These are phyloP conservation scores for Pneumocystis wakefieldiae DNA, from an alignment of 1,139 yeast species.

Conservation along the genomic window DNA sequence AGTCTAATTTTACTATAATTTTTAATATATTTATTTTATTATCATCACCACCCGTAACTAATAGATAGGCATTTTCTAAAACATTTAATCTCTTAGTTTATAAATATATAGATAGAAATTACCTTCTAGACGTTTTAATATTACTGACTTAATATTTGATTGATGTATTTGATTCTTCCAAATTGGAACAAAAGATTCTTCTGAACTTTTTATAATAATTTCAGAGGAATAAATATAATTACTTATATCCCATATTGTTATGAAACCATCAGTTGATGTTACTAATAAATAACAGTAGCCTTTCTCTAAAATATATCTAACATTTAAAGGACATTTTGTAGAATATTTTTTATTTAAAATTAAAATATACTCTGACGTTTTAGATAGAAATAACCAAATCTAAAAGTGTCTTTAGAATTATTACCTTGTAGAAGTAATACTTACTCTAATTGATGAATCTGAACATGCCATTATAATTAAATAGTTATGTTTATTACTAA, in stretches of 20 bases:
- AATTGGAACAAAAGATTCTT: conserved; percentile 17
- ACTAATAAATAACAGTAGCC: conserved; percentile 30
- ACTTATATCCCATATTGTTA: conserved; percentile 46
- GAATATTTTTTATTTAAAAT: conserved; percentile 41
- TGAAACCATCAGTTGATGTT: conserved; percentile 72
- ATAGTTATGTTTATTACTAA: conserved; percentile 27
- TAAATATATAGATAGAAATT: not conserved
- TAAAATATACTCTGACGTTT: conserved; percentile 28
- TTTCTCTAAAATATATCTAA: conserved; percentile 31
- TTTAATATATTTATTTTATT: conserved; percentile 25
- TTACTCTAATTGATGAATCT: conserved; percentile 53
- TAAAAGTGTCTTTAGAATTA: not conserved
- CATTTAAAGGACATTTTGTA: conserved; percentile 62
- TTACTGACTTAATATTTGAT: conserved; percentile 54
- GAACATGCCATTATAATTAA: conserved; percentile 63
- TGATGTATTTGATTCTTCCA: conserved; percentile 53
- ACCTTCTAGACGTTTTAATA: conserved; percentile 19
- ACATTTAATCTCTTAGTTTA: not conserved
- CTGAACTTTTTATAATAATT: not conserved
- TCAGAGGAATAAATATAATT: conserved; percentile 3
- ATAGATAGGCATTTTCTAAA: conserved; percentile 20
- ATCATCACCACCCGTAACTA: conserved; percentile 84
- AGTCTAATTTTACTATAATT: not conserved
- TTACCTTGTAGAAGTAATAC: not conserved
- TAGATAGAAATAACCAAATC: conserved; percentile 37